Evolutionary conservation across 2,329 filamentous ascomycete genomes (phyloP), one percentile per base, ranked within the genome.

Genomic region (Didymella sp.): DNA sequence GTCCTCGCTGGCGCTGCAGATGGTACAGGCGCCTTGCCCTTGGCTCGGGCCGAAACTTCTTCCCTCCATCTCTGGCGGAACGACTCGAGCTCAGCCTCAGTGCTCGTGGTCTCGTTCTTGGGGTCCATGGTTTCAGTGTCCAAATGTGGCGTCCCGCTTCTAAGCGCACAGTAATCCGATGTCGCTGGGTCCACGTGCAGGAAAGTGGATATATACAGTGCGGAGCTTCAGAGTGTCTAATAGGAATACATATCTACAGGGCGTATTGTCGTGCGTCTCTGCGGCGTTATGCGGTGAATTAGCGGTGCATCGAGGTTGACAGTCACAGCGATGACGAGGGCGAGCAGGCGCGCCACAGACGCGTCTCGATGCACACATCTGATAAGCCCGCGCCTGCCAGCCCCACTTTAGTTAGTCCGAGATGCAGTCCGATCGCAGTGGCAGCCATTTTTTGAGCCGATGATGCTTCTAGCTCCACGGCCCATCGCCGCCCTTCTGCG

Each of bases 51-150:
- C 15, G 80, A 78, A 6, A 96, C 89, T 73, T 97, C 93, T 66
- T 91, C 89, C 57, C 87, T 86, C 93, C 93, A 97, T 81, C 92
- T 84, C 70, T 86, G 85, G 63, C 94, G 88, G 78, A 97, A 97
- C 42, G 85, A 88, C 76, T 96, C 91, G 58, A 97, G 85, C 76
- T 96, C 92, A 47, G 88, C 78, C 66, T 81, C 80, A 44, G 79
- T 77, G 59, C 61, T 68, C 62, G 68, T 71, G 47, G 60, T 56
- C 25, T 63, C 42, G 56, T 63, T 51, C 22, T 62, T 54, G 22
- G 60, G 58, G 48, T 64, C 58, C 63, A 68, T 64, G 54, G 56
- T 60, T 45, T 38, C 46, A 31, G 35, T 58, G 33, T 54, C 31
- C 52, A 19, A 54, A 48, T 47, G 62, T 58, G 55, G 66, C 65